A percentile compares a stretch with the other conserved stretches of the same genome.
Evolutionary conservation across 768 basidiomycete species (phyloP).

Genomic region (Hemileccinum rubropunctum): DNA sequence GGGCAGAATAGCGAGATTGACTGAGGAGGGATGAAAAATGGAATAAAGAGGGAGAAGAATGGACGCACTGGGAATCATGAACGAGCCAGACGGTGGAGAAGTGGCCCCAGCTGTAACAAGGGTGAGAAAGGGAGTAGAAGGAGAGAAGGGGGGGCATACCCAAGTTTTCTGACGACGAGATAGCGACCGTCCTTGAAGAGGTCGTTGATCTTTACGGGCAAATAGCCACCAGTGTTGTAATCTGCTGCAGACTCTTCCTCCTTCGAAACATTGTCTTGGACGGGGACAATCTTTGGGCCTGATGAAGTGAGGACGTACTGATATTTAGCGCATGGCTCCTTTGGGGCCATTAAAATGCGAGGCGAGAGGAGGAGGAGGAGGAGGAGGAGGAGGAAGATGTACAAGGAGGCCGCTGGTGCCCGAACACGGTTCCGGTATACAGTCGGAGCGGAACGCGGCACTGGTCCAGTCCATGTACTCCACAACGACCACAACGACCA

Average conservation of each 20-base stretch:
- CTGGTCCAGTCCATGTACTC: neutral
- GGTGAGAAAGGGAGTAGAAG: conserved; percentile 3
- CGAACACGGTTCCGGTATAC: conserved; percentile 21
- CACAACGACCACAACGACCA: conserved; percentile 6
- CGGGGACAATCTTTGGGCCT: conserved; percentile 69
- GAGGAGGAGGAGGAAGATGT: neutral
- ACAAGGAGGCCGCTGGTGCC: neutral
- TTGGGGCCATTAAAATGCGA: conserved; percentile 53
- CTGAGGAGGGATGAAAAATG: conserved; percentile 38
- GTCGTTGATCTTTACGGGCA: conserved; percentile 78
- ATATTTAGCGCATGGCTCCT: conserved; percentile 66
- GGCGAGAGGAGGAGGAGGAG: neutral
- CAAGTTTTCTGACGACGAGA: conserved; percentile 84
- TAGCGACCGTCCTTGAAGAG: conserved; percentile 84
- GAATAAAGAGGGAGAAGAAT: conserved; percentile 3
- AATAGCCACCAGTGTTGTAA: conserved; percentile 80
- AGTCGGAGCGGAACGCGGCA: conserved; percentile 11
- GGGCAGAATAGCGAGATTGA: conserved; percentile 73
- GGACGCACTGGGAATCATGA: conserved; percentile 67
- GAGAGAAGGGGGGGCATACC: conserved; percentile 42
- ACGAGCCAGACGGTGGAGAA: conserved; percentile 95
- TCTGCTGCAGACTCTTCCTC: conserved; percentile 84
- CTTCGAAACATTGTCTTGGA: conserved; percentile 61
- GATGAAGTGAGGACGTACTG: conserved; percentile 69
- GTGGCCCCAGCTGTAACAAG: conserved; percentile 76